Evolutionary conservation across 1,139 yeast genomes (phyloP).

Genomic region (Blastobotrys niveus): DNA sequence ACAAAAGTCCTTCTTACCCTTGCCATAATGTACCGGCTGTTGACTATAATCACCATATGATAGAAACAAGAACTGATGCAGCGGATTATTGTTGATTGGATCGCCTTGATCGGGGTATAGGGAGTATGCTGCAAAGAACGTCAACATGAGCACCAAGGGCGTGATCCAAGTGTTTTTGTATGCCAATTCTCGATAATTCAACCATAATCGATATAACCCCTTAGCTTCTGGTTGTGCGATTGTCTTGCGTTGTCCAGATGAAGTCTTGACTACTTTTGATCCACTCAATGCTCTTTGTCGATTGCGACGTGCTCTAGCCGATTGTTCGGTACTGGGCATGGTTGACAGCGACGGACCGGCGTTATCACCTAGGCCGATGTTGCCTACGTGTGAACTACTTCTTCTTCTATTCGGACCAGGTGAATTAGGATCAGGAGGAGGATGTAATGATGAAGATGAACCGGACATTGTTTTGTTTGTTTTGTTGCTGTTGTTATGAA

Average conservation of each 20-base stretch:
- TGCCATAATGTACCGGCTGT: slow-evolving; percentile 52
- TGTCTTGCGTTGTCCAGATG: slow-evolving; percentile 12
- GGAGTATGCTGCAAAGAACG: slow-evolving; percentile 36
- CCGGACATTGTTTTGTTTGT: not conserved
- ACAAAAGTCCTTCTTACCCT: slow-evolving; percentile 76
- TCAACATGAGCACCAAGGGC: slow-evolving; percentile 45
- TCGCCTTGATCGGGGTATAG: slow-evolving; percentile 40
- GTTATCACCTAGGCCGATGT: slow-evolving; percentile 38
- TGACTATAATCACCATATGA: slow-evolving; percentile 52
- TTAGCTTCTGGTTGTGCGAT: slow-evolving; percentile 14
- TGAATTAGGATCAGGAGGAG: not conserved
- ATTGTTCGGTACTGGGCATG: slow-evolving; percentile 31
- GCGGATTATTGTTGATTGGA: slow-evolving; percentile 50
- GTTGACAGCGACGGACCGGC: slow-evolving; percentile 37
- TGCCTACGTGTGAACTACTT: slow-evolving; percentile 25
- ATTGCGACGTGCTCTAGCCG: slow-evolving; percentile 31
- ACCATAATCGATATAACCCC: slow-evolving; percentile 34
- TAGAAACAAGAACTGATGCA: slow-evolving; percentile 60
- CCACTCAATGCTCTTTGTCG: slow-evolving; percentile 35
- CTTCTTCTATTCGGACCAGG: slow-evolving; percentile 4
- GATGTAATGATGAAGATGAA: not conserved
- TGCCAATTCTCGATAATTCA: slow-evolving; percentile 54
- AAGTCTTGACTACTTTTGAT: slow-evolving; percentile 22
- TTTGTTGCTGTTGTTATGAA: not conserved
- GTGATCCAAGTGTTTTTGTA: slow-evolving; percentile 76